A percentile compares a stretch with the other conserved stretches of the same genome.
These are phyloP conservation scores for Chloranthus sessilifolius DNA, from an alignment of 164 flowering plant species.

Conservation along the genomic window DNA sequence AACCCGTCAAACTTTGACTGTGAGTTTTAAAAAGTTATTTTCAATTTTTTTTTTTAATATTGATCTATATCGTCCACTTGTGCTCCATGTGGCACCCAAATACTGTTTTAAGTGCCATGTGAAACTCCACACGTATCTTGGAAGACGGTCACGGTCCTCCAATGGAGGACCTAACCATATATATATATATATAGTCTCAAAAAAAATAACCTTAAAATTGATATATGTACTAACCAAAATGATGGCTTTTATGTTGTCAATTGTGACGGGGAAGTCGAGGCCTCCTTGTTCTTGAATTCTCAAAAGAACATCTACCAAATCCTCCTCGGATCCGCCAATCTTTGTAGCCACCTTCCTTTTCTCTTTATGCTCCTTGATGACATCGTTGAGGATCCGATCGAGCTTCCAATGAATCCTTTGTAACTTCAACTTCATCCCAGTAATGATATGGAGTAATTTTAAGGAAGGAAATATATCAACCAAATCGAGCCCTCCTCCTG, in stretches of 20 bases:
- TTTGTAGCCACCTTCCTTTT: neutral
- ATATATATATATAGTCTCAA: too few relatives aligned
- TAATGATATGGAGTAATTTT: constrained; percentile 13
- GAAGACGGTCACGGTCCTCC: too few relatives aligned
- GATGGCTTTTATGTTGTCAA: constrained; percentile 7
- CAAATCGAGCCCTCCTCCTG: constrained; percentile 17
- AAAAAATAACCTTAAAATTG: too few relatives aligned
- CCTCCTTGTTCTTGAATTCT: constrained; percentile 1
- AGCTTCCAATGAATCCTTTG: constrained; percentile 16
- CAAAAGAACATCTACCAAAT: constrained; percentile 13
- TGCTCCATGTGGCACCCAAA: too few relatives aligned
- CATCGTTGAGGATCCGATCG: constrained; percentile 15
- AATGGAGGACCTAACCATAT: too few relatives aligned
- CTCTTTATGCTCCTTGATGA: constrained; percentile 21
- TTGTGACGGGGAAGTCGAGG: constrained; percentile 1
- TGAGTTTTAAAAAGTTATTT: too few relatives aligned
- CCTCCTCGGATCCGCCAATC: neutral
- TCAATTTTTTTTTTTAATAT: too few relatives aligned
- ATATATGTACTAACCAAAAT: constrained; percentile 5
- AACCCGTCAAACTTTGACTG: too few relatives aligned
- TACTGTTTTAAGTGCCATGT: too few relatives aligned
- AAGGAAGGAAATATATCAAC: constrained; percentile 29
- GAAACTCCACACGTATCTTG: too few relatives aligned
- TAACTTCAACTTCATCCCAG: constrained; percentile 13
- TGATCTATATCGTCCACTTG: too few relatives aligned